A percentile compares a stretch with the other conserved stretches of the same genome.
Evolutionary conservation across 2,329 filamentous ascomycete species (phyloP).

Genomic region (Xylariaceae sp.): DNA sequence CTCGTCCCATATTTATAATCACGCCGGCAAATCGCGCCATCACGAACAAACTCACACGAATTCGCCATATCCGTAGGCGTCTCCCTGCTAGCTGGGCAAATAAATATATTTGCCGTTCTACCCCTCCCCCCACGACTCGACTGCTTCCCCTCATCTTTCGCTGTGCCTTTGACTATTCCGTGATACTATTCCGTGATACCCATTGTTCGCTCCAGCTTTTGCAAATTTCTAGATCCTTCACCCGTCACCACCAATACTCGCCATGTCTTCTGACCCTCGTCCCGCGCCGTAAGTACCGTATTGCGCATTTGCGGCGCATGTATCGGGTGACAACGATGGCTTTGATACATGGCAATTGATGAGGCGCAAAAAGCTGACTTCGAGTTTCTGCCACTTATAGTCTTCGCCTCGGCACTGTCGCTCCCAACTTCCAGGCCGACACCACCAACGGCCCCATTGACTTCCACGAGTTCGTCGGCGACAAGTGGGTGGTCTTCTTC

Average conservation of each 20-base stretch:
- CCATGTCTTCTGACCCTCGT: constrained; percentile 27
- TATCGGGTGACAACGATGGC: neutral
- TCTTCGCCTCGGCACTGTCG: constrained; percentile 62
- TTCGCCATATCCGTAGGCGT: neutral
- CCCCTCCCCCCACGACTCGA: constrained; percentile 7
- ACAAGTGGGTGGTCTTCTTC: constrained; percentile 79
- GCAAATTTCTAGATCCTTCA: neutral
- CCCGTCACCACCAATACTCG: constrained; percentile 3
- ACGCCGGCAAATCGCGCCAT: constrained; percentile 17
- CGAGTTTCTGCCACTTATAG: constrained; percentile 29
- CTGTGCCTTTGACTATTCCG: constrained; percentile 1
- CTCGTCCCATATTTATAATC: constrained; percentile 10
- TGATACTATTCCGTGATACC: constrained; percentile 15
- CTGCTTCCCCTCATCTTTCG: neutral
- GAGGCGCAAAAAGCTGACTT: neutral
- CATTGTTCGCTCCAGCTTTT: neutral
- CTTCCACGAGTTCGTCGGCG: constrained; percentile 77
- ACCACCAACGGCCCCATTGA: constrained; percentile 74
- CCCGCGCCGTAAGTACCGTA: constrained; percentile 27
- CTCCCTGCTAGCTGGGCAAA: neutral
- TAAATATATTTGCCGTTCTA: constrained; percentile 10
- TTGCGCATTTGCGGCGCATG: neutral
- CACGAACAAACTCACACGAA: constrained; percentile 9
- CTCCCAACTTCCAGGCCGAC: constrained; percentile 80
- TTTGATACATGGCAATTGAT: neutral